phyloP scores from a whole-genome alignment of 306 rosid genomes.

The Astragalus membranaceus region DNA sequence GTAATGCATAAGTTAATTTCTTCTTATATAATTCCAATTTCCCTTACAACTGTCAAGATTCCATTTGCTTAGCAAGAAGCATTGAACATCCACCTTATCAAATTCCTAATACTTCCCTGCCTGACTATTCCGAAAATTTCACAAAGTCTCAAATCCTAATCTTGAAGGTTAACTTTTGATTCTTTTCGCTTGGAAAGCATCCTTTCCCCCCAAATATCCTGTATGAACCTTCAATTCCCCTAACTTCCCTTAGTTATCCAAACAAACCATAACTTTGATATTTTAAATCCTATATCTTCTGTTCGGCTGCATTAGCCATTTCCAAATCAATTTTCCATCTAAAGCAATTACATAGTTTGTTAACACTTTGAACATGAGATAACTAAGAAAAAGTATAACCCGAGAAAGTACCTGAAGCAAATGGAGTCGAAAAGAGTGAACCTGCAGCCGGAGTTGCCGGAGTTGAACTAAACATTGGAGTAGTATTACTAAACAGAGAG shows the following conservation, averaged over 20 bases:
- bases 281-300: background rate
- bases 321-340: slow-evolving; percentile 3
- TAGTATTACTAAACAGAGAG: slow-evolving; percentile 46
- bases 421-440: slow-evolving; percentile 73
- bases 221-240: background rate
- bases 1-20: too few relatives aligned
- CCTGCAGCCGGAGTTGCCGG: slow-evolving; percentile 48
- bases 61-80: background rate
- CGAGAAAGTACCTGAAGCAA: slow-evolving; percentile 61
- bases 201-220: background rate
- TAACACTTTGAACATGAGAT: background rate
- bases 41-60: background rate
- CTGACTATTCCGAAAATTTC: background rate
- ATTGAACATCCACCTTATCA: background rate
- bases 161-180: slow-evolving; percentile 1
- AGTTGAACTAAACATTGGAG: slow-evolving; percentile 50
- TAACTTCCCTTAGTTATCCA: background rate
- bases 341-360: background rate
- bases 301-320: background rate
- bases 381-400: background rate
- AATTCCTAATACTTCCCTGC: background rate
- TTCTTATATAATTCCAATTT: too few relatives aligned
- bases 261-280: background rate
- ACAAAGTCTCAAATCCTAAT: background rate
- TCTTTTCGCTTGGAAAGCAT: background rate